Evolutionary conservation across 257 asterid genomes (phyloP).

Genomic region (Solanum virginianum): DNA sequence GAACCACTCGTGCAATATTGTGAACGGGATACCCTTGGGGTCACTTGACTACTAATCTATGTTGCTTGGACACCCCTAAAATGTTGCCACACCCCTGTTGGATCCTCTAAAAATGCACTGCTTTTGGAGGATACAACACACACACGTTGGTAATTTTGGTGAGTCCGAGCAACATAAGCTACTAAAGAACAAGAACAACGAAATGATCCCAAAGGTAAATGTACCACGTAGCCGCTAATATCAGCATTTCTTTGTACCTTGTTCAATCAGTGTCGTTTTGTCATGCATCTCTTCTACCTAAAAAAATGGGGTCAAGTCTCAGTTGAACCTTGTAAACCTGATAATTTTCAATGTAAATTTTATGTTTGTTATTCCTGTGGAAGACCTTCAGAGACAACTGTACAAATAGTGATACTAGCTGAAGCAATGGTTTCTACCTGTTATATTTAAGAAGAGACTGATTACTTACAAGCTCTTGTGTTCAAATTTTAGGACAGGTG

Average conservation of each 20-base stretch:
- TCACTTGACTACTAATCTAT: slow-evolving; percentile 42
- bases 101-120: neutral
- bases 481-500: neutral
- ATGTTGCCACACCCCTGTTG: neutral
- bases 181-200: neutral
- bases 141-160: neutral
- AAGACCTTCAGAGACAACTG: neutral
- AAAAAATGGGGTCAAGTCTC: neutral
- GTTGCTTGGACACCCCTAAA: neutral
- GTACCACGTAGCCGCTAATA: slow-evolving; percentile 13
- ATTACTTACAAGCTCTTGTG: neutral
- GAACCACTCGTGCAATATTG: slow-evolving; percentile 34
- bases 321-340: slow-evolving; percentile 6
- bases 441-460: neutral
- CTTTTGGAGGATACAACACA: neutral
- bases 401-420: neutral
- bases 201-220: neutral
- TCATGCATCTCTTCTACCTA: neutral
- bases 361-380: neutral
- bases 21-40: slow-evolving; percentile 55
- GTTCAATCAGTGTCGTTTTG: slow-evolving; percentile 1
- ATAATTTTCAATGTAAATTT: slow-evolving; percentile 1
- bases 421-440: neutral
- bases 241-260: neutral
- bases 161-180: neutral